phyloP scores from a whole-genome alignment of 2,329 filamentous ascomycete genomes.

The Myriosclerotinia duriaeana region DNA sequence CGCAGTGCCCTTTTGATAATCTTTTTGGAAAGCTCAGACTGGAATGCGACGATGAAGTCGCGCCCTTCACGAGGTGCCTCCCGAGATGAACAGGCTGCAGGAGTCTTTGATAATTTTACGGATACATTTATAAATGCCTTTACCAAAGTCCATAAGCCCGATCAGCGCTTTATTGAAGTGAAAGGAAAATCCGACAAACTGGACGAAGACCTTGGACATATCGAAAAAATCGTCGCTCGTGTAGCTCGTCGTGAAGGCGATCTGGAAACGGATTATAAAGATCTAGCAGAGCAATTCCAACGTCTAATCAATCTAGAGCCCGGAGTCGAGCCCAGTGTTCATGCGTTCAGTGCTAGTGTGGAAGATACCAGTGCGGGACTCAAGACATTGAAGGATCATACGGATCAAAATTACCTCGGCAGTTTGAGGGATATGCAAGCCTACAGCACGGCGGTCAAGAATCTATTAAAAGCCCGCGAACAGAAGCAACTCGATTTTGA shows the following conservation, averaged over 20 bases:
- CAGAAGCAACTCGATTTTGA: conserved; percentile 98
- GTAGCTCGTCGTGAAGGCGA: conserved; percentile 86
- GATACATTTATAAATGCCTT: conserved; percentile 98
- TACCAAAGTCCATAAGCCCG: conserved; percentile 91
- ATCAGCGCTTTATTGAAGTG: conserved; percentile 92
- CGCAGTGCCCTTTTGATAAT: conserved; percentile 78
- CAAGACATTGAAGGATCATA: conserved; percentile 80
- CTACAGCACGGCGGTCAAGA: conserved; percentile 84
- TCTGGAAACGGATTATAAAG: conserved; percentile 81
- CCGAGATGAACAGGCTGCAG: conserved; percentile 52
- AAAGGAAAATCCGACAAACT: conserved; percentile 90
- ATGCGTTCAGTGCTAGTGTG: conserved; percentile 81
- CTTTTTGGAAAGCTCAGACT: conserved; percentile 90
- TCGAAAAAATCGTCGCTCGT: conserved; percentile 92
- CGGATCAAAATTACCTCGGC: conserved; percentile 92
- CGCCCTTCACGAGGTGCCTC: conserved; percentile 67
- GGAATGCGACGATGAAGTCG: conserved; percentile 92
- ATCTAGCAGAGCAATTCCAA: conserved; percentile 91
- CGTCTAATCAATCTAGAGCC: conserved; percentile 88
- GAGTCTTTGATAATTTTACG: conserved; percentile 91
- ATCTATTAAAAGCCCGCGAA: conserved; percentile 86
- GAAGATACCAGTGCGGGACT: conserved; percentile 80
- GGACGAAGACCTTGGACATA: conserved; percentile 86
- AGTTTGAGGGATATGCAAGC: conserved; percentile 93
- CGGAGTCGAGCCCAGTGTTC: conserved; percentile 76